Evolutionary conservation across 345 rosid genomes (phyloP), one percentile per base, ranked within the genome.

Genomic region (Microthlaspi erraticum): DNA sequence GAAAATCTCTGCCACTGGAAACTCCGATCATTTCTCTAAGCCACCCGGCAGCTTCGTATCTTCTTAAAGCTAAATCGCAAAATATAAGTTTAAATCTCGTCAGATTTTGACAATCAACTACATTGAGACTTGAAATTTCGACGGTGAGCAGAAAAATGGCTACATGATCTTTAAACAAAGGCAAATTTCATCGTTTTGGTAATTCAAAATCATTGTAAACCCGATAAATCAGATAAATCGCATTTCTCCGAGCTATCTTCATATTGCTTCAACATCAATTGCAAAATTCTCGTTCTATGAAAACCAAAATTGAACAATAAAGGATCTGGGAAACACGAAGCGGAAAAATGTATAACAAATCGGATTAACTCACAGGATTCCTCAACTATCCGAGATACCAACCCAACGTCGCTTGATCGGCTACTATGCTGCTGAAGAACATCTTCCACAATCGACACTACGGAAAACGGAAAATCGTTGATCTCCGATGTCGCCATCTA

Each of bases 11-110:
- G 49, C 87, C 94, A 2, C 73, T 69, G 13, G 85, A 85, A 69
- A 87, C 91, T 64, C 97, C 97, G 5, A 81, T 79, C 59, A 37
- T 83, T 70, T 82, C 88, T 67, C 97, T 83, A 78, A 93, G 79
- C 98, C 98, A 93, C 46, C 82, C 75, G 1, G 97, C 91, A 5
- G 98, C 98, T 72, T 91, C 97, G 60, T 87, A 77, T 81, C 98
- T 86, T 73, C 92, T 86, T 5, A 84, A 37, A 50, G 96, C 98
- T 90, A 50, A 64, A 71, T 10, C 59, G 2, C 60, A 72, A 34
- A 2, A 23, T 0, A 67, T n/a, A 0, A 17, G 36, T 8, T 17
- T 4, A 18, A 16, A 20, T 58, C 8, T 9, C 60, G 7, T 55
- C 41, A 55, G 14, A 5, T 37, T 37, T 37, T 44, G 8, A 44